A percentile compares a stretch with the other conserved stretches of the same genome.
Conservation (phyloP, 257 asterid species). For the Henckelia pumila region DNA sequence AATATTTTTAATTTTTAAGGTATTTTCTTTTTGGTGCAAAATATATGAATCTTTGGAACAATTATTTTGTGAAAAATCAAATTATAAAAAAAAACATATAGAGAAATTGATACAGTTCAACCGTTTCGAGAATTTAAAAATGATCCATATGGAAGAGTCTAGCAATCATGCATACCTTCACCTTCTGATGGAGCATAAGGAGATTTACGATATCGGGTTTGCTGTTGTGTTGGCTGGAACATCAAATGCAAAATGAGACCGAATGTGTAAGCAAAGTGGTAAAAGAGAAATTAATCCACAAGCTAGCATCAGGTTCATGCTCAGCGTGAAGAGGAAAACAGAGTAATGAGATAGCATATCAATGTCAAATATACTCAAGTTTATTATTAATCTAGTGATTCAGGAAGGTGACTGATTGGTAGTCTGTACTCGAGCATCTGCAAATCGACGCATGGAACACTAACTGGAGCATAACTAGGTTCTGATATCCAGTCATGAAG, state of each 20-base stretch:
- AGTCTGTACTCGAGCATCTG: neutral
- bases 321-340: neutral
- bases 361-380: neutral
- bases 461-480: neutral
- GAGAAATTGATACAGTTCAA: neutral
- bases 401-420: neutral
- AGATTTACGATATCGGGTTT: conserved; percentile 90
- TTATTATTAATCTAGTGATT: neutral
- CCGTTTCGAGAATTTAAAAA: neutral
- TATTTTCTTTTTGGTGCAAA: neutral
- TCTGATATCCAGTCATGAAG: neutral
- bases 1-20: no score
- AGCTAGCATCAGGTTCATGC: conserved; percentile 4
- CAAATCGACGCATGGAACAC: neutral
- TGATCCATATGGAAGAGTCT: neutral
- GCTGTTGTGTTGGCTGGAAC: conserved; percentile 88
- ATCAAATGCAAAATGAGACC: conserved; percentile 29
- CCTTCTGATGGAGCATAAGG: conserved; percentile 88
- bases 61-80: neutral
- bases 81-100: neutral
- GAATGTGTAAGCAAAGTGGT: conserved; percentile 18
- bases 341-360: neutral
- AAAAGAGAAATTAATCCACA: conserved; percentile 9
- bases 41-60: neutral
- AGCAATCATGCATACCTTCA: conserved; percentile 58